phyloP scores from a whole-genome alignment of 2,329 filamentous ascomycete species.

The Fusarium anthophilum region DNA sequence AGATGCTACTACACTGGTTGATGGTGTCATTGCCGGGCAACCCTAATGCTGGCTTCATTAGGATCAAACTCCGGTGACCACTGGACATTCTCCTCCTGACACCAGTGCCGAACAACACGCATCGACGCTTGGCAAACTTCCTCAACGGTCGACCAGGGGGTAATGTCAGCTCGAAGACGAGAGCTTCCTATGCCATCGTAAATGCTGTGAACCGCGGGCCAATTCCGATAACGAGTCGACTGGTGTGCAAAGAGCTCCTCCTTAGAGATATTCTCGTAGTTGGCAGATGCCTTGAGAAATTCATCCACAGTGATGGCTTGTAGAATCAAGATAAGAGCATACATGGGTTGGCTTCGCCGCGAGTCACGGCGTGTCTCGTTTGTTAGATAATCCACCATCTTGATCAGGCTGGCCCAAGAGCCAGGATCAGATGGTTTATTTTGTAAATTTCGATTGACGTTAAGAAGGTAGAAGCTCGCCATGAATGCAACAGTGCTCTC shows the following conservation, averaged over 20 bases:
- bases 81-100: slow-evolving; percentile 54
- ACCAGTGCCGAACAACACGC: slow-evolving; percentile 55
- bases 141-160: slow-evolving; percentile 56
- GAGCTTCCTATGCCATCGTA: slow-evolving; percentile 44
- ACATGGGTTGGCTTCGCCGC: slow-evolving; percentile 51
- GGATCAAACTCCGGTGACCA: slow-evolving; percentile 55
- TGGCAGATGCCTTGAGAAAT: slow-evolving; percentile 50
- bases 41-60: slow-evolving; percentile 33
- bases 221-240: slow-evolving; percentile 41
- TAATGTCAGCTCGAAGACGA: slow-evolving; percentile 45
- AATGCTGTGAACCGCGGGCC: slow-evolving; percentile 46
- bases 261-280: slow-evolving; percentile 34
- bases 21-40: slow-evolving; percentile 14
- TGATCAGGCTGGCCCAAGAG: slow-evolving; percentile 57
- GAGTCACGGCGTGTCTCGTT: slow-evolving; percentile 50
- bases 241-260: slow-evolving; percentile 41
- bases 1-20: background rate
- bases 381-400: slow-evolving; percentile 54
- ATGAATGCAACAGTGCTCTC: slow-evolving; percentile 65
- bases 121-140: slow-evolving; percentile 53
- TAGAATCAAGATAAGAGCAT: slow-evolving; percentile 55
- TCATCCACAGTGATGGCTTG: slow-evolving; percentile 58
- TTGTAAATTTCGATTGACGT: slow-evolving; percentile 55
- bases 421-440: slow-evolving; percentile 53
- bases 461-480: slow-evolving; percentile 61